Conservation (phyloP, 192 early-diverging fungal species). For the Coemansia sp. region DNA sequence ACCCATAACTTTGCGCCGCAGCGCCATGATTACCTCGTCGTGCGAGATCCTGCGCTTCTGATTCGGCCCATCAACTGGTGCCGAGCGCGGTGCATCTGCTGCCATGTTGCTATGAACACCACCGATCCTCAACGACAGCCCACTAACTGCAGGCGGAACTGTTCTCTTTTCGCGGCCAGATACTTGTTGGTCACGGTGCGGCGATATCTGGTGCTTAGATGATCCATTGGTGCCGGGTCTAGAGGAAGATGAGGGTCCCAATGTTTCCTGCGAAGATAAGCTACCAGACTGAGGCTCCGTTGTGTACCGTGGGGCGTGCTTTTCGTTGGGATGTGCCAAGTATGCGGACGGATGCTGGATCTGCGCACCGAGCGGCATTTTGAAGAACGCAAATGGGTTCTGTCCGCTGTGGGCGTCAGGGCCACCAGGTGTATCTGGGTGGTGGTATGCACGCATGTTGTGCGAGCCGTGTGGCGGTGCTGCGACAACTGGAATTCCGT, state of each 20-base stretch:
- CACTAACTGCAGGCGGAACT: constrained; percentile 45
- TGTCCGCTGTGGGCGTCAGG: constrained; percentile 25
- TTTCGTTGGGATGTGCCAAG: constrained; percentile 7
- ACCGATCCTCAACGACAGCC: constrained; percentile 39
- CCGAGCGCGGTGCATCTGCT: constrained; percentile 38
- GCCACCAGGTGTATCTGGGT: constrained; percentile 54
- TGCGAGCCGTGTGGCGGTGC: constrained; percentile 13
- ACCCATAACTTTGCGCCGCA: constrained; percentile 55
- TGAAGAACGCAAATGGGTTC: constrained; percentile 56
- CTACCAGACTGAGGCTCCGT: not conserved
- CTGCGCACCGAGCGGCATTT: constrained; percentile 43
- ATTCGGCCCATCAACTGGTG: constrained; percentile 48
- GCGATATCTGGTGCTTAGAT: not conserved
- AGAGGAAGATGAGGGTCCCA: not conserved
- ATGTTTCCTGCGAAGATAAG: constrained; percentile 11
- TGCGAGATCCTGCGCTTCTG: constrained; percentile 51
- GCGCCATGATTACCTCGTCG: constrained; percentile 53
- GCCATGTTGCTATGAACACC: not conserved
- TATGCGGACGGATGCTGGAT: constrained; percentile 53
- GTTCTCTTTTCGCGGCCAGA: constrained; percentile 14
- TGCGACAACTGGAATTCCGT: constrained; percentile 13
- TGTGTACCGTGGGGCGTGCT: constrained; percentile 5
- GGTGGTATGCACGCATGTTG: constrained; percentile 43
- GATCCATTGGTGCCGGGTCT: not conserved
- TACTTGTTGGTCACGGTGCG: not conserved